Evolutionary conservation across 2,329 filamentous ascomycete species (phyloP), one percentile per base, ranked within the genome.

Genomic region (Myriosclerotinia curreyana): DNA sequence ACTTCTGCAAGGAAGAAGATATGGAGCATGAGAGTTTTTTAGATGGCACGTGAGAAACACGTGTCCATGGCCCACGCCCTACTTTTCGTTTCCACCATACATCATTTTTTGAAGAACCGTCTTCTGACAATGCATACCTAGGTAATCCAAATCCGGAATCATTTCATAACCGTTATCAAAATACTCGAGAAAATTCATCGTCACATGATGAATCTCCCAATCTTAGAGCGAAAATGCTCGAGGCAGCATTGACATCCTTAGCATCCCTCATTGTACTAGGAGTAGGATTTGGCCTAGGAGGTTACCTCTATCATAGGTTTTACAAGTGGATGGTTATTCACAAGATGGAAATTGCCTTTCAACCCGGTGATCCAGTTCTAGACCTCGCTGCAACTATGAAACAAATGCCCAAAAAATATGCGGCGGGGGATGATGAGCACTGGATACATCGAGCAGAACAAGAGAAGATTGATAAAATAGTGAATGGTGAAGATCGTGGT

Each of bases 331-430:
- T 96, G 64, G 92, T 98, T 36, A 80, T 98, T n/a, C 79, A 87
- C 69, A 99, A 99, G 78, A 98, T 99, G 82, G 86, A 90, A 69
- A 89, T 90, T 71, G 95, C 95, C 31, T 99, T 99, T 76, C 83
- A 89, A 65, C 92, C 93, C 1, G 95, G 95, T 14, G 95, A 99
- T 74, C 93, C 92, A 0, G 92, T 94, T 34, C 84, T 94, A 22
- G 93, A 90, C 64, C 79, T 96, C 53, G 92, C 92, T 2, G 88
- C 89, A 34, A 79, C 83, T 66, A 83, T 78, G 69, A 88, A 83
- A 72, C 81, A 83, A 68, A 78, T 81, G 61, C 83, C 80, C 14
- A 78, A 71, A 49, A 46, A 66, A 9, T 55, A 67, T 5, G 77
- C 79, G 14, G 40, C 55, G 38, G 42, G 62, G 1, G 64, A 66